Conservation (phyloP, 768 basidiomycete genomes). For the Jaapia argillacea region DNA sequence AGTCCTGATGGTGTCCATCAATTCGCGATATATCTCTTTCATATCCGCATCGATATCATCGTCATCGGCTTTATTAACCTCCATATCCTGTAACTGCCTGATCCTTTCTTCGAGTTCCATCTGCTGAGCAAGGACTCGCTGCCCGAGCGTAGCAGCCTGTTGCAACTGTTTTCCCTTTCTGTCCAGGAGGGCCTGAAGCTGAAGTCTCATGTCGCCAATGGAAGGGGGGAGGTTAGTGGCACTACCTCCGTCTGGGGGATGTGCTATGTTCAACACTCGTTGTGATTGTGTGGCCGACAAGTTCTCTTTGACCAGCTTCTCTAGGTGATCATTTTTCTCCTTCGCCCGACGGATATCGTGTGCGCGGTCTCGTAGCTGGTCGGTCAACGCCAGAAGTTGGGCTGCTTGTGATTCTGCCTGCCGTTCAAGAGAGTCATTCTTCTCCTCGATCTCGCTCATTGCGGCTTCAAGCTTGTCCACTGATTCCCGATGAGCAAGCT, state of each 20-base stretch:
- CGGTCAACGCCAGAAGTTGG: too few relatives aligned
- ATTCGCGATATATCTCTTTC: constrained; percentile 65
- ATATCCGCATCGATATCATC: constrained; percentile 57
- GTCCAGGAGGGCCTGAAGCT: constrained; percentile 58
- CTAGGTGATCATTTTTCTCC: too few relatives aligned
- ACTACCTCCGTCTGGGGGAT: neutral
- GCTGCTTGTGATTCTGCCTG: too few relatives aligned
- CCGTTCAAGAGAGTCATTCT: too few relatives aligned
- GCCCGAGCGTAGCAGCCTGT: constrained; percentile 85
- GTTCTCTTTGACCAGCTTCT: too few relatives aligned
- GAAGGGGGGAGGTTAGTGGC: neutral
- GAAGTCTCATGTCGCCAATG: constrained; percentile 6
- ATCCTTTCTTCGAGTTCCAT: constrained; percentile 89
- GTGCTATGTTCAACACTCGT: too few relatives aligned
- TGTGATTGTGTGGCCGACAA: too few relatives aligned
- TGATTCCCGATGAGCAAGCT: too few relatives aligned
- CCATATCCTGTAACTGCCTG: constrained; percentile 65
- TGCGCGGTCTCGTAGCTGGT: too few relatives aligned
- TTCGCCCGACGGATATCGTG: too few relatives aligned
- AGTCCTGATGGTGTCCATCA: constrained; percentile 59
- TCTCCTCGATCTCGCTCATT: too few relatives aligned
- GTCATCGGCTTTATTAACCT: constrained; percentile 52
- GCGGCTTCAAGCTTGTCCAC: too few relatives aligned
- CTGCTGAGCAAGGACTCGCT: constrained; percentile 88
- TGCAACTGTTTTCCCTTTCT: constrained; percentile 88